phyloP scores from a whole-genome alignment of 2,329 filamentous ascomycete genomes.

The Tolypocladium nubicola region DNA sequence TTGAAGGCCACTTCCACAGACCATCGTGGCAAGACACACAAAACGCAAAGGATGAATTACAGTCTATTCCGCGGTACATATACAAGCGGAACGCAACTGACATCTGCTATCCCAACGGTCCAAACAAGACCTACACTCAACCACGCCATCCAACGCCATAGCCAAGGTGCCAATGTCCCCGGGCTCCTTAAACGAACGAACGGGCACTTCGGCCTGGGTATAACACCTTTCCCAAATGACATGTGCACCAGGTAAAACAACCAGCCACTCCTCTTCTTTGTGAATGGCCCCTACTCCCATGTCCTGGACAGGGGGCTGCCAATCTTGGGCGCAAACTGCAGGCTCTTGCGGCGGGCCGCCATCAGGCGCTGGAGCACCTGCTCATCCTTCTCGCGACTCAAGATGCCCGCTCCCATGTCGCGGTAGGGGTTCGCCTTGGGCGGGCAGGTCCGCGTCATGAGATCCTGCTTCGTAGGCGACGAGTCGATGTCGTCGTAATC shows the following conservation, averaged over 20 bases:
- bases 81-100: not conserved
- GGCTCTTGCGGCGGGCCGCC: conserved; percentile 63
- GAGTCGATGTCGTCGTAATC: conserved; percentile 20
- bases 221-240: not conserved
- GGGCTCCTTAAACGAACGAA: not conserved
- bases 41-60: not conserved
- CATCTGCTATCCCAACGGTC: not conserved
- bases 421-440: conserved; percentile 31
- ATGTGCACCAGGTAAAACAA: not conserved
- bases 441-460: conserved; percentile 44
- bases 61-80: not conserved
- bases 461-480: conserved; percentile 22
- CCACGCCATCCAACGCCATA: not conserved
- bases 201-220: not conserved
- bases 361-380: conserved; percentile 52
- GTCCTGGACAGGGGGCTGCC: conserved; percentile 58
- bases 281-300: conserved; percentile 25
- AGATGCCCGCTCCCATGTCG: conserved; percentile 32
- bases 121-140: not conserved
- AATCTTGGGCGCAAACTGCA: conserved; percentile 67
- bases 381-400: conserved; percentile 42
- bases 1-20: not conserved
- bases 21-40: not conserved
- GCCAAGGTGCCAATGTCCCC: not conserved
- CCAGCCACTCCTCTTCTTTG: not conserved